phyloP scores from a whole-genome alignment of 2,329 filamentous ascomycete species.

The Stachybotrys chartarum region DNA sequence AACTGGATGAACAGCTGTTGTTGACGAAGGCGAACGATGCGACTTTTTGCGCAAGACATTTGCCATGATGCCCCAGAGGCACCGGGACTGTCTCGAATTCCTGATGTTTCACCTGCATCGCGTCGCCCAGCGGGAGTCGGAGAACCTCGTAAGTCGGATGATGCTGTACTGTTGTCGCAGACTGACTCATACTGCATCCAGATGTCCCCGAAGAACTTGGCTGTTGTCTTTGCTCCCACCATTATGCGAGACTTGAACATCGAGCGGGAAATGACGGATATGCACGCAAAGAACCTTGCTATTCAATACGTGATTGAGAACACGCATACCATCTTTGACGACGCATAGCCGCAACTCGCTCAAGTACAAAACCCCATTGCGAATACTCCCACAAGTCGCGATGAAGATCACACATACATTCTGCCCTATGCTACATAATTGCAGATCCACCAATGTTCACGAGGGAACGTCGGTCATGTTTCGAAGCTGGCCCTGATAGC shows the following conservation, averaged over 20 bases:
- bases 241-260: slow-evolving; percentile 90
- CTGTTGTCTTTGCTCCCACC: slow-evolving; percentile 95
- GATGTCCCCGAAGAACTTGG: slow-evolving; percentile 96
- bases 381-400: no score
- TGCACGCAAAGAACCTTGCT: slow-evolving; percentile 85
- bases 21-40: slow-evolving; percentile 60
- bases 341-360: slow-evolving; percentile 16
- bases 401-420: no score
- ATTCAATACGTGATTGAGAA: slow-evolving; percentile 93
- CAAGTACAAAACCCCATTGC: neutral
- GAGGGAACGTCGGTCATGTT: no score
- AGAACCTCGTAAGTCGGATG: slow-evolving; percentile 63
- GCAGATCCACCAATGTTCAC: no score
- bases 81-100: slow-evolving; percentile 87
- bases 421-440: no score
- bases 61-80: slow-evolving; percentile 70
- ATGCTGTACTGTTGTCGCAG: neutral
- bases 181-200: slow-evolving; percentile 22
- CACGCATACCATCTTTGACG: slow-evolving; percentile 71
- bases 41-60: slow-evolving; percentile 67
- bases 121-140: slow-evolving; percentile 72
- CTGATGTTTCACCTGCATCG: slow-evolving; percentile 87
- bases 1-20: slow-evolving; percentile 43
- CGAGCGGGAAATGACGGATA: slow-evolving; percentile 92
- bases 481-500: no score